Base-by-base conservation (phyloP, 2,329 filamentous ascomycete genomes). In the Cadophora luteo-olivacea region DNA sequence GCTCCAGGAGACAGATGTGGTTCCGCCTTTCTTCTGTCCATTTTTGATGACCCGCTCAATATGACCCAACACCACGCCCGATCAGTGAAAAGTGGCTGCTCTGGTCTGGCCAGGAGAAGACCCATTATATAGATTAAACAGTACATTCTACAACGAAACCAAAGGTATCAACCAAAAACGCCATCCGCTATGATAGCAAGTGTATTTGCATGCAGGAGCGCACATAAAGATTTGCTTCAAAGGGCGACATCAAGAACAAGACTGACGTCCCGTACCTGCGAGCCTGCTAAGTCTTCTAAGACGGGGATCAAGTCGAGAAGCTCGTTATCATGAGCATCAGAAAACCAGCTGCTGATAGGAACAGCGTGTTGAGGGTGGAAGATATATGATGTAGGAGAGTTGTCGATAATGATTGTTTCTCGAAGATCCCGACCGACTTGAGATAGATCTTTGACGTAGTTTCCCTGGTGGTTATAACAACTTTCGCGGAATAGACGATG, bases 281-380 rank as follows among this genome's bases (percentile, higher is more conserved):
- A 82, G 74, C 92, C 91, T 71, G 96, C 95, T 78, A 99, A 86
- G 81, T 99, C 96, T 85, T 99, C 96, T 74, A 99, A 93, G 76
- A 99, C 96, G 64, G 96, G 96, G 80, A 99, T 98, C 76, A 99
- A 85, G 80, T 99, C 96, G 77, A 99, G 86, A 71, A 99, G 87
- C 85, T 99, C 96, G 82, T 99, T 99, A 84, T 99, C 96, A 82
- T 99, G 96, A 70, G 96, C 96, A 82, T 99, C 96, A 74, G 94
- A 97, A 84, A 99, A 99, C 96, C 96, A 99, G 85, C 95, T 98
- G 87, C 94, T 97, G 83, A 99, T 99, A 32, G 96, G 96, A 61
- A 99, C 95, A 70, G 96, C 96, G 80, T 99, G 96, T 83, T 99
- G 95, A 29, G 96, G 96, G 79, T 99, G 96, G 87, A 99, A 99